These are phyloP conservation scores for Pilatotrama ljubarskyi DNA, from an alignment of 768 basidiomycete species.

Conservation along the genomic window DNA sequence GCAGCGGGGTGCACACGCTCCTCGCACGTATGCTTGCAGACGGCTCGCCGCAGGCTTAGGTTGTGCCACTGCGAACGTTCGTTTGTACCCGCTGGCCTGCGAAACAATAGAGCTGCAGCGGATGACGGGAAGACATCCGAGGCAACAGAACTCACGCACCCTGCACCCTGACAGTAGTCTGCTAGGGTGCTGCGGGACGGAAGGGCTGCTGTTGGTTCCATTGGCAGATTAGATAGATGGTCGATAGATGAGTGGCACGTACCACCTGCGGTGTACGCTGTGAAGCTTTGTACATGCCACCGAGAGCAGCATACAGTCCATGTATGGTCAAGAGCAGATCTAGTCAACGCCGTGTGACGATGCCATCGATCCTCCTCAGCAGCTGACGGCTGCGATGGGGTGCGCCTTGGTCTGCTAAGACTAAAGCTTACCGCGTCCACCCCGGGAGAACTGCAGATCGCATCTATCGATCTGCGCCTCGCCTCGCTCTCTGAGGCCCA, in stretches of 20 bases:
- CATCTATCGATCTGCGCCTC: constrained; percentile 17
- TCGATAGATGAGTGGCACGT: constrained; percentile 9
- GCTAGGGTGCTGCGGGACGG: not conserved
- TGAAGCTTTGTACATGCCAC: not conserved
- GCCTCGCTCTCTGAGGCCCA: constrained; percentile 6
- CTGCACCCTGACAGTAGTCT: not conserved
- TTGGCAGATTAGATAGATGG: constrained; percentile 6
- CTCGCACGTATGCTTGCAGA: constrained; percentile 10
- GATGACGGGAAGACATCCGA: constrained; percentile 7
- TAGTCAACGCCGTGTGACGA: constrained; percentile 7
- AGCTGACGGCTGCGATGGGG: not conserved
- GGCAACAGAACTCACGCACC: not conserved
- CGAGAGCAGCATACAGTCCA: not conserved
- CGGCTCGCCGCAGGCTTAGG: not conserved
- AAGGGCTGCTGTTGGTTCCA: not conserved
- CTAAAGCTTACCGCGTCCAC: constrained; percentile 20
- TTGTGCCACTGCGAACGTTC: constrained; percentile 8
- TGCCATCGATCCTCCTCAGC: constrained; percentile 10
- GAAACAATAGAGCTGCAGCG: constrained; percentile 7
- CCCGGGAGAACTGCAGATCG: constrained; percentile 19
- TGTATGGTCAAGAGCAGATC: not conserved
- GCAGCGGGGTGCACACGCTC: not conserved
- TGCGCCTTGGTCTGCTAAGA: constrained; percentile 16
- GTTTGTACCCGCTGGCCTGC: not conserved
- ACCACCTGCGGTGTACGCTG: no score